phyloP scores from a whole-genome alignment of 768 basidiomycete species.

The Leccinellum rugosiceps region DNA sequence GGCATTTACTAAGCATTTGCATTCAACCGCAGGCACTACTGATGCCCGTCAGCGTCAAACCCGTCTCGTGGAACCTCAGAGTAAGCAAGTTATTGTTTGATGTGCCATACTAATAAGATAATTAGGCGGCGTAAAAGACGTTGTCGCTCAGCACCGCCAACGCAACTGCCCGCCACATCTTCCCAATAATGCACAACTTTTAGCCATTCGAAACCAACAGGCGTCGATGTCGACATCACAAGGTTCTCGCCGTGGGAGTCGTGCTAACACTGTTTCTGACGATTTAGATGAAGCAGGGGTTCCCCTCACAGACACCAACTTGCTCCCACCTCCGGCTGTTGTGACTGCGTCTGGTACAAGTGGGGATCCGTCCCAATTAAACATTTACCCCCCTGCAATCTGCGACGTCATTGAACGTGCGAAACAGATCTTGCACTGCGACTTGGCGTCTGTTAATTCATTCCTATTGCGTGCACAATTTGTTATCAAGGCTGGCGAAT shows the following conservation, averaged over 20 bases:
- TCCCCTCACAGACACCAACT: neutral
- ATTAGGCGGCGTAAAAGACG: neutral
- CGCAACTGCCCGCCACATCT: neutral
- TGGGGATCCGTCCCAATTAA: neutral
- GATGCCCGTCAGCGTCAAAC: neutral
- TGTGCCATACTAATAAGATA: neutral
- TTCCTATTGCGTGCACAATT: neutral
- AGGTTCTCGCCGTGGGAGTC: neutral
- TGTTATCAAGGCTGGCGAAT: neutral
- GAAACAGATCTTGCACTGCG: neutral
- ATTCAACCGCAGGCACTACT: neutral
- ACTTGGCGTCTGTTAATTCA: neutral
- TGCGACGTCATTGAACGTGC: neutral
- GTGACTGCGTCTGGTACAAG: neutral
- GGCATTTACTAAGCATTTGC: neutral
- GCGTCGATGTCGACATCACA: neutral
- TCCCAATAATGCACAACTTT: neutral
- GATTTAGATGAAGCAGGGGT: neutral
- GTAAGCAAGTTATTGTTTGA: neutral
- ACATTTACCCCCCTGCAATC: neutral
- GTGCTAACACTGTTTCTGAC: neutral
- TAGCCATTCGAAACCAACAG: neutral
- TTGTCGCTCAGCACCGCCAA: neutral
- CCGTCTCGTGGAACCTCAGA: neutral
- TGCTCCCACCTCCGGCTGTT: neutral